Evolutionary conservation across 164 flowering plant genomes (phyloP).

Genomic region (Santalum album): DNA sequence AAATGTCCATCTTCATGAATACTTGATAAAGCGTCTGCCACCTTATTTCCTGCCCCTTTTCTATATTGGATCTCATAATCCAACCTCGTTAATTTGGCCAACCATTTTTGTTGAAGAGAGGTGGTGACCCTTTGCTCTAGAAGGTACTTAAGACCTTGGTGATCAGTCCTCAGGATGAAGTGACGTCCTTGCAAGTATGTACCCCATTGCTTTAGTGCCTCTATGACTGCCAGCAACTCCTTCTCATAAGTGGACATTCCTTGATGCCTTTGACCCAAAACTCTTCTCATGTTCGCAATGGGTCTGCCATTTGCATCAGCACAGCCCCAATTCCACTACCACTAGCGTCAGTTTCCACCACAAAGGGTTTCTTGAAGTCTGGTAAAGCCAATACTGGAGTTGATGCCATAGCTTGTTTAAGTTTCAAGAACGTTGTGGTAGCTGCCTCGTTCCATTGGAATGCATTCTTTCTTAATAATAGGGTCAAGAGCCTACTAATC

Average conservation of each 20-base stretch:
- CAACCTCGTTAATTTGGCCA: neutral
- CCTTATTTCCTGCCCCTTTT: conserved; percentile 1
- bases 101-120: neutral
- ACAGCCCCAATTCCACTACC: conserved; percentile 13
- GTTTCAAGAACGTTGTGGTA: neutral
- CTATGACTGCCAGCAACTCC: neutral
- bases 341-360: conserved; percentile 16
- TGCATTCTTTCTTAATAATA: conserved; percentile 5
- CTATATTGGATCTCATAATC: conserved; percentile 1
- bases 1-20: no score
- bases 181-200: neutral
- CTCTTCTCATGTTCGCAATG: conserved; percentile 7
- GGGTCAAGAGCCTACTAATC: neutral
- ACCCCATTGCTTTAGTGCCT: neutral
- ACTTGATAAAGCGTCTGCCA: conserved; percentile 1
- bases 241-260: neutral
- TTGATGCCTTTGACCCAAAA: neutral
- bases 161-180: neutral
- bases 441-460: conserved; percentile 7
- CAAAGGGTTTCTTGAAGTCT: conserved; percentile 1
- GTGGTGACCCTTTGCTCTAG: neutral
- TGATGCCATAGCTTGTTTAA: conserved; percentile 2
- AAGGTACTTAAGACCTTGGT: neutral
- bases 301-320: neutral
- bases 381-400: conserved; percentile 9